Percentiles rank a stretch among this genome's conserved stretches.
These are phyloP conservation scores for Colletotrichum aenigma DNA, from an alignment of 2,329 filamentous ascomycete species.

Conservation along the genomic window DNA sequence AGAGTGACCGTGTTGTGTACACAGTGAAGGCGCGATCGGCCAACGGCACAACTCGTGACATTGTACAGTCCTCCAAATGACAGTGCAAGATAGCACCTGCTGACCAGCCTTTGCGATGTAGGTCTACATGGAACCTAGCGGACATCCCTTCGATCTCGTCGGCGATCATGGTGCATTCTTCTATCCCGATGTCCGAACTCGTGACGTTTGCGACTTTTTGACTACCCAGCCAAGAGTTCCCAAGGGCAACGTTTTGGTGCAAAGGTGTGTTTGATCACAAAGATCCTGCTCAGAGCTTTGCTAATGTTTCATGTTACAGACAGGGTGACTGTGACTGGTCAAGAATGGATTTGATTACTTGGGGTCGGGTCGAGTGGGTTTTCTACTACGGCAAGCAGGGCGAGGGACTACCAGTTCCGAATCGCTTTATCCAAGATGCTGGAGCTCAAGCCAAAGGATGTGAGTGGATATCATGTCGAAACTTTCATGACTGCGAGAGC, in stretches of 20 bases:
- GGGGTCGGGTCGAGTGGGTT: not conserved
- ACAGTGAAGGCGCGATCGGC: not conserved
- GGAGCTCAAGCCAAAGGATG: not conserved
- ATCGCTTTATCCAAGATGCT: not conserved
- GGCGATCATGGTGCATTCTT: not conserved
- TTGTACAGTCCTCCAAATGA: not conserved
- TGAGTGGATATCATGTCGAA: not conserved
- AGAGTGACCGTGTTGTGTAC: not conserved
- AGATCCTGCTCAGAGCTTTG: accelerated
- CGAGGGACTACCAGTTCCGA: not conserved
- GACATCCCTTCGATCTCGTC: not conserved
- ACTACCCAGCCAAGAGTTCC: not conserved
- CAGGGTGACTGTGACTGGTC: not conserved
- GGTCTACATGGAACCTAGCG: not conserved
- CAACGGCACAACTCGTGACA: not conserved
- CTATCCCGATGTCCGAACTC: not conserved
- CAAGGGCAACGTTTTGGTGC: not conserved
- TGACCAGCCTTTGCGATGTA: not conserved
- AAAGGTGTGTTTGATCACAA: not conserved
- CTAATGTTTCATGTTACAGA: not conserved
- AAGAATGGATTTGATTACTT: not conserved
- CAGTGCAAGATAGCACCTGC: not conserved
- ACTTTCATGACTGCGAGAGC: not conserved
- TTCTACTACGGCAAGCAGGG: not conserved
- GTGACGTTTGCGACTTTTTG: not conserved